Base-by-base conservation (phyloP, 495 filamentous ascomycete genomes). In the Apiosordaria backusii region DNA sequence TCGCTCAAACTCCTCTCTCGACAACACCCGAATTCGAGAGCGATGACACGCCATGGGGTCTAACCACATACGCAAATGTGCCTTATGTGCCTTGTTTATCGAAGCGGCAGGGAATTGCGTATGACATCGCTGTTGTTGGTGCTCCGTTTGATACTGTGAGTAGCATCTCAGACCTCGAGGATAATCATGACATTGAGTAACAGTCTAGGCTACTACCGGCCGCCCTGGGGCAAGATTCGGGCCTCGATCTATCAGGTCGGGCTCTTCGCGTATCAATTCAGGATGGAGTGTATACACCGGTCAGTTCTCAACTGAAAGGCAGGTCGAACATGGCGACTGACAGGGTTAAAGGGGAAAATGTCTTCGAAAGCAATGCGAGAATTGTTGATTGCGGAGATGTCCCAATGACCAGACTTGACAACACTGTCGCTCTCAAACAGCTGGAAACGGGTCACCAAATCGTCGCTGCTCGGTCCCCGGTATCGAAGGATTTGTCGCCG, bases 151-250 rank as follows among this genome's bases (percentile, higher is more conserved):
- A 85, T 62, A 85, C 83, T 4, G 59, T 50, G 18, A 61, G 58
- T 2, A 22, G 7, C 10, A 1, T 2, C 25, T 27, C 24, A 18
- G n/a, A n/a, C 21, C n/a, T 13, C 7, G 15, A 4, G 26, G 16
- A 26, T 2, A 18, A 21, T 18, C 9, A 1, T 5, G 55, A 0
- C 53, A 21, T 24, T 3, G 21, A 57, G 9, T 21, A 21, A 57
- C 53, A 3, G 21, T 13, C 0, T 23, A 61, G 59, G 59, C 15
- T 16, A 57, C 61, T 2, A 65, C 63, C 21, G 63, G 63, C 19
- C 63, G 92, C 66, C 92, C 92, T 4, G 92, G 92, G 60, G 92
- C 91, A 40, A 85, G 92, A 35, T 96, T 93, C 69, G 92, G 92
- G 1, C 92, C 92, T 13, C 87, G 83, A 60, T 90, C 89, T 25